phyloP scores from a whole-genome alignment of 208 protist genomes.

The Crithidia expoeki region DNA sequence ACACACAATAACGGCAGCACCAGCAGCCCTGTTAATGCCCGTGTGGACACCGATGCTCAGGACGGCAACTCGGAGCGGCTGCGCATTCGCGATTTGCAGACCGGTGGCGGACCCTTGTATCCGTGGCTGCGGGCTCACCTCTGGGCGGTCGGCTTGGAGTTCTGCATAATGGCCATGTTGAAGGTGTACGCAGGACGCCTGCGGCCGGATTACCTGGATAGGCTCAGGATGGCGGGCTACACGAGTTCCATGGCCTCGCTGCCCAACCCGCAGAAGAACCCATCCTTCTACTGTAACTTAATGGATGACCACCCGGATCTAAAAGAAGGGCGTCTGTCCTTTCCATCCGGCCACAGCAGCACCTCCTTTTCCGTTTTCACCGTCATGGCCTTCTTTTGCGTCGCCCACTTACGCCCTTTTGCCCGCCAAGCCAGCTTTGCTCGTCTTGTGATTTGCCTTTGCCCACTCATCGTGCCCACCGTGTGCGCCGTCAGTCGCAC shows the following conservation, averaged over 20 bases:
- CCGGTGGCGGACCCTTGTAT: constrained; percentile 39
- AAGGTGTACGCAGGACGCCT: constrained; percentile 91
- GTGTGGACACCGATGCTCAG: not conserved
- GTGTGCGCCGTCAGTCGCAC: constrained; percentile 85
- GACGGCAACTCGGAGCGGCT: constrained; percentile 11
- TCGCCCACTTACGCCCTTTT: constrained; percentile 67
- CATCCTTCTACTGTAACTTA: constrained; percentile 62
- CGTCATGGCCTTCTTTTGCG: constrained; percentile 69
- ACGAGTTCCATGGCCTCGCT: constrained; percentile 16
- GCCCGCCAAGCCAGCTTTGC: constrained; percentile 70
- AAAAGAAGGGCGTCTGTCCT: constrained; percentile 84
- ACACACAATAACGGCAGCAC: not conserved
- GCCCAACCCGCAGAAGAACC: constrained; percentile 41
- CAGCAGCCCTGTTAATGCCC: not conserved
- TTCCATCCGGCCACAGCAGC: constrained; percentile 92
- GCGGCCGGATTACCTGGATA: constrained; percentile 88
- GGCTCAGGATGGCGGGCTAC: constrained; percentile 55
- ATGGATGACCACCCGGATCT: constrained; percentile 43
- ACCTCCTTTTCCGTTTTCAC: constrained; percentile 79
- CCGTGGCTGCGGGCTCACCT: constrained; percentile 66
- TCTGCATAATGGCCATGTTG: constrained; percentile 44
- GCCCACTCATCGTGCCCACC: constrained; percentile 54
- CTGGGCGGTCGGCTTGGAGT: constrained; percentile 45
- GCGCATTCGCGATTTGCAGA: constrained; percentile 28
- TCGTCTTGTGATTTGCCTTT: constrained; percentile 60